Percentiles rank a stretch among this genome's conserved stretches.
These are phyloP conservation scores for Amphibolis antarctica DNA, from an alignment of 106 monocot species.

Conservation along the genomic window DNA sequence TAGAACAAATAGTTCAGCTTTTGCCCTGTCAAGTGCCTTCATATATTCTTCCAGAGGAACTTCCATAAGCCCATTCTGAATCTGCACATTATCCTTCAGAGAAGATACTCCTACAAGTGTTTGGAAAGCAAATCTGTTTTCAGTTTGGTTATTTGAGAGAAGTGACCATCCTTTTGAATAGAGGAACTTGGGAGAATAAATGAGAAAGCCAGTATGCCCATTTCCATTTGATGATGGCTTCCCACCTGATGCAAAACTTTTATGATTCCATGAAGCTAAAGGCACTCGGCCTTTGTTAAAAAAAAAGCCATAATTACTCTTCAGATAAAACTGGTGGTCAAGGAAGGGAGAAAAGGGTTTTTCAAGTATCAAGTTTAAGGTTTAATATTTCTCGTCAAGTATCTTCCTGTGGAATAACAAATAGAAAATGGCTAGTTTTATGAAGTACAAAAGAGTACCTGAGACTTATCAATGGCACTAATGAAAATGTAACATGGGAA, in stretches of 20 bases:
- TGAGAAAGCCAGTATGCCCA: constrained; percentile 53
- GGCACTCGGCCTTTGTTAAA: constrained; percentile 75
- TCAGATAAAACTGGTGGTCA: constrained; percentile 49
- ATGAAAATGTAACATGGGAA: no score
- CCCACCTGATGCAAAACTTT: constrained; percentile 28
- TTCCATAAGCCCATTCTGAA: constrained; percentile 64
- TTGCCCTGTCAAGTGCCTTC: constrained; percentile 89
- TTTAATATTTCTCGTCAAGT: constrained; percentile 30
- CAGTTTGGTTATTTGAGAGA: constrained; percentile 34
- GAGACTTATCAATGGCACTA: background rate
- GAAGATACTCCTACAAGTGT: constrained; percentile 33
- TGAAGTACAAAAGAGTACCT: background rate
- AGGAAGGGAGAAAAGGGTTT: constrained; percentile 79
- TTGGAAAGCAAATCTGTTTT: constrained; percentile 16
- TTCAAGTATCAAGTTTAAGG: constrained; percentile 69
- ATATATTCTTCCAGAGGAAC: constrained; percentile 84
- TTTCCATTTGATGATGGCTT: constrained; percentile 29
- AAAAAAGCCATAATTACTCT: constrained; percentile 36
- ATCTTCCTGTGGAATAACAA: constrained; percentile 32
- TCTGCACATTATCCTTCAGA: constrained; percentile 48
- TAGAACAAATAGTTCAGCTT: constrained; percentile 79
- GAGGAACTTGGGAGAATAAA: constrained; percentile 63
- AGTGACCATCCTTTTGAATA: constrained; percentile 45
- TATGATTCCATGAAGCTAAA: constrained; percentile 57
- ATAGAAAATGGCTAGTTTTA: background rate